Base-by-base conservation (phyloP, 2,329 filamentous ascomycete species). In the Rutstroemia sp. region DNA sequence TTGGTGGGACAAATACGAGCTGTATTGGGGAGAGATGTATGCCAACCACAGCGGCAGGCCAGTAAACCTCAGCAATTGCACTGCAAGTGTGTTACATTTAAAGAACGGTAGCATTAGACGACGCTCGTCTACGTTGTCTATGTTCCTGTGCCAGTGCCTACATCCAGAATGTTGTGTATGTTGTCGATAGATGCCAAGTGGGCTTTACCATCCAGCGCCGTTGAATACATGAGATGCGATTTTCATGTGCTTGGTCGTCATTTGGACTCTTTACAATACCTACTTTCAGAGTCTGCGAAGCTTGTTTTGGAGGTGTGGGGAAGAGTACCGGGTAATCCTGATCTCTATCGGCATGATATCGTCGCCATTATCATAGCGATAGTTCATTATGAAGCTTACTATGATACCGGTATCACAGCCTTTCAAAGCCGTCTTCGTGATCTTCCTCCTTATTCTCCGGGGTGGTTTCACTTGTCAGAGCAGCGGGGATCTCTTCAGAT, bases 1-100 rank as follows among this genome's bases (percentile, higher is more conserved):
- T 87, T 40, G 75, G 72, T 1, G 81, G 81, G 8, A 84, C 75
- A 66, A 76, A 76, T 7, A 71, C 71, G 1, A 67, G 65, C 54
- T 70, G 65, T 9, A 69, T 67, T 12, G 64, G 65, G 3, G 67
- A 68, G 8, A 69, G 59, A 42, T 70, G 65, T 39, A 60, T 67
- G 27, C 63, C 66, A 25, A 63, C 62, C 4, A 69, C 67, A 48
- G 61, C 48, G 6, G 65, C 65, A 14, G 63, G 61, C 6, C 69
- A 67, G 42, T 67, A 67, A 8, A 61, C 54, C 38, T 65, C 58
- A 1, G 64, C 63, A 55, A 64, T 61, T 48, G 63, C 60, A 5
- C 61, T 61, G 5, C 7, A 17, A 21, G 27, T 8, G 10, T 30
- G 23, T 14, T 25, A 54, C 17, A 47, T 30, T 3, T 5, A 40